Evolutionary conservation across 495 filamentous ascomycete species (phyloP).

Genomic region (Penicillium malachiteum): DNA sequence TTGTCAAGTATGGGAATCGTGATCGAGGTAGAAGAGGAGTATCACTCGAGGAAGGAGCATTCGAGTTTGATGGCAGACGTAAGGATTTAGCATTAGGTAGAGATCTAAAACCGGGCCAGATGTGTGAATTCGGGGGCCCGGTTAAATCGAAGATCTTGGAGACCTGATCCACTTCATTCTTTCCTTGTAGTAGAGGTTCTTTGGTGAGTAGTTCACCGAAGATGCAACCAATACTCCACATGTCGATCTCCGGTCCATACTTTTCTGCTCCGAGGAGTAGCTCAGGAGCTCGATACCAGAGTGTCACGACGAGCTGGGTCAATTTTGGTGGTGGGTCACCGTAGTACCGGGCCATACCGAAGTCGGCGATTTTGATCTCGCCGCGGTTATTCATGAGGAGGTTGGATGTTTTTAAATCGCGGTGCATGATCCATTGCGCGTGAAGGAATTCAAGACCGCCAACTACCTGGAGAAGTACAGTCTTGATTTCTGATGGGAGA

Average conservation of each 20-base stretch:
- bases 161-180: slow-evolving; percentile 90
- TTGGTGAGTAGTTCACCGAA: slow-evolving; percentile 88
- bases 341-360: slow-evolving; percentile 93
- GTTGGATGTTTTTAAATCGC: slow-evolving; percentile 96
- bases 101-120: slow-evolving; percentile 84
- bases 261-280: slow-evolving; percentile 77
- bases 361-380: slow-evolving; percentile 94
- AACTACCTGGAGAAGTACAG: slow-evolving; percentile 77
- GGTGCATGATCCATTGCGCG: slow-evolving; percentile 88
- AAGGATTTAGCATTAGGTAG: slow-evolving; percentile 87
- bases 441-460: slow-evolving; percentile 86
- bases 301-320: slow-evolving; percentile 91
- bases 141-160: slow-evolving; percentile 85
- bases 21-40: slow-evolving; percentile 52
- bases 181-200: slow-evolving; percentile 83
- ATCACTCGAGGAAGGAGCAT: slow-evolving; percentile 13
- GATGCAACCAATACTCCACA: slow-evolving; percentile 97
- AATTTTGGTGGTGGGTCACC: slow-evolving; percentile 80
- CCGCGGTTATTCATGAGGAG: slow-evolving; percentile 94
- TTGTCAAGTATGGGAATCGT: slow-evolving; percentile 78
- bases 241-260: slow-evolving; percentile 79
- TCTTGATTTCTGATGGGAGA: slow-evolving; percentile 89
- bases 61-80: slow-evolving; percentile 61
- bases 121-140: slow-evolving; percentile 81
- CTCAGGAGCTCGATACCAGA: slow-evolving; percentile 95